phyloP scores from a whole-genome alignment of 768 basidiomycete species.

The Phylloporus sp. region DNA sequence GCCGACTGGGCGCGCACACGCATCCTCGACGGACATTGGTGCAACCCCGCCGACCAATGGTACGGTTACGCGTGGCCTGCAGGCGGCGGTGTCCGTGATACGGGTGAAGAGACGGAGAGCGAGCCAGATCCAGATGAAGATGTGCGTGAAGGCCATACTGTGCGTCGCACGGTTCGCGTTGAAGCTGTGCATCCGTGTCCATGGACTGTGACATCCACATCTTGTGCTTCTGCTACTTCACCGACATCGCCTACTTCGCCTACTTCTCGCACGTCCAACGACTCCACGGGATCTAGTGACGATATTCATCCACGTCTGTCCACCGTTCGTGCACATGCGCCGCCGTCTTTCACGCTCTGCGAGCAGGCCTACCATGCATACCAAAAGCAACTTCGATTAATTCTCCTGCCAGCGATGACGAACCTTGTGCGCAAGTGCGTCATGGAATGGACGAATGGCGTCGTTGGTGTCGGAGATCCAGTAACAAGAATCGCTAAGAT shows the following conservation, averaged over 20 bases:
- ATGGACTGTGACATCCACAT: slow-evolving; percentile 41
- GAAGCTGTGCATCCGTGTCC: slow-evolving; percentile 53
- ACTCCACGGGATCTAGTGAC: slow-evolving; percentile 8
- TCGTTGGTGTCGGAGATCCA: slow-evolving; percentile 43
- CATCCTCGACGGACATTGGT: slow-evolving; percentile 74
- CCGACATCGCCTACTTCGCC: slow-evolving; percentile 21
- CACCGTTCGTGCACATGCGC: slow-evolving; percentile 48
- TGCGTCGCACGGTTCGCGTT: slow-evolving; percentile 20
- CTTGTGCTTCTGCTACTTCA: slow-evolving; percentile 8
- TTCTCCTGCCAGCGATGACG: slow-evolving; percentile 62
- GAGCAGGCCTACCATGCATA: slow-evolving; percentile 59
- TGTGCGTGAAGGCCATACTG: slow-evolving; percentile 12
- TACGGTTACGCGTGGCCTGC: slow-evolving; percentile 44
- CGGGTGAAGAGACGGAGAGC: slow-evolving; percentile 25
- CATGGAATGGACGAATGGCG: slow-evolving; percentile 54
- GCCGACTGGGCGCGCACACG: slow-evolving; percentile 68
- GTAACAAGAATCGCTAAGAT: slow-evolving; percentile 52
- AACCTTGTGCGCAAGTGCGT: slow-evolving; percentile 66
- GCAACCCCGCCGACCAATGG: slow-evolving; percentile 70
- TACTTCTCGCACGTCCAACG: slow-evolving; percentile 8
- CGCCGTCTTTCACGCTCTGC: slow-evolving; percentile 61
- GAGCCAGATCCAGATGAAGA: slow-evolving; percentile 27
- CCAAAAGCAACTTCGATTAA: slow-evolving; percentile 53
- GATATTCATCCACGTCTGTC: slow-evolving; percentile 46
- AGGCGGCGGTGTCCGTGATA: slow-evolving; percentile 30